Conservation (phyloP, 2,329 filamentous ascomycete genomes). For the Apiospora pterosperma region DNA sequence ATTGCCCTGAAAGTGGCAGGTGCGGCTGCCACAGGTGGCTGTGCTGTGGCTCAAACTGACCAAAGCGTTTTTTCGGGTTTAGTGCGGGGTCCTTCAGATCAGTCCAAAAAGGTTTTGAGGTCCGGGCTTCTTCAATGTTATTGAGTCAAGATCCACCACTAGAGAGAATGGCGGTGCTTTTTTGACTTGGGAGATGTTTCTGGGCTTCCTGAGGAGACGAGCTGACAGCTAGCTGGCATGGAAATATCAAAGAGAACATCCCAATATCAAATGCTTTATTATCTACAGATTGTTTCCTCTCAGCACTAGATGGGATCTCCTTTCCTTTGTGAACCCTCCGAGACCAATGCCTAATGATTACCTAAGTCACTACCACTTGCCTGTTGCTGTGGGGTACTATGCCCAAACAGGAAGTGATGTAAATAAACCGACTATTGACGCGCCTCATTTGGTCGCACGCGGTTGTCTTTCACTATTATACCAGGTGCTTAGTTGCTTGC, state of each 20-base stretch:
- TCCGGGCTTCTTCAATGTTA: not conserved
- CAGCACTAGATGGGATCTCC: not conserved
- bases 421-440: slow-evolving; percentile 7
- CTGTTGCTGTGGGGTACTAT: not conserved
- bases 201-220: not conserved
- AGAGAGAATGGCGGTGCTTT: not conserved
- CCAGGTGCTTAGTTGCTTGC: not conserved
- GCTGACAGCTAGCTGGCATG: not conserved
- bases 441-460: not conserved
- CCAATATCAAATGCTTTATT: too few relatives aligned
- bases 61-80: not conserved
- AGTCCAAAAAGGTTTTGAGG: not conserved
- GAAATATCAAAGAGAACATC: not conserved
- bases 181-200: not conserved
- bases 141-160: not conserved
- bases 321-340: too few relatives aligned
- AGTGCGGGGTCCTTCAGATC: not conserved
- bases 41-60: not conserved
- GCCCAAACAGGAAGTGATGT: slow-evolving; percentile 8
- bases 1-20: slow-evolving; percentile 1
- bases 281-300: not conserved
- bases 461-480: not conserved
- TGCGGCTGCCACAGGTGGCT: not conserved
- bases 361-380: not conserved
- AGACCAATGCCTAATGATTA: not conserved